Evolutionary conservation across 306 rosid genomes (phyloP), one percentile per base, ranked within the genome.

Genomic region (Arachis hypogaea): DNA sequence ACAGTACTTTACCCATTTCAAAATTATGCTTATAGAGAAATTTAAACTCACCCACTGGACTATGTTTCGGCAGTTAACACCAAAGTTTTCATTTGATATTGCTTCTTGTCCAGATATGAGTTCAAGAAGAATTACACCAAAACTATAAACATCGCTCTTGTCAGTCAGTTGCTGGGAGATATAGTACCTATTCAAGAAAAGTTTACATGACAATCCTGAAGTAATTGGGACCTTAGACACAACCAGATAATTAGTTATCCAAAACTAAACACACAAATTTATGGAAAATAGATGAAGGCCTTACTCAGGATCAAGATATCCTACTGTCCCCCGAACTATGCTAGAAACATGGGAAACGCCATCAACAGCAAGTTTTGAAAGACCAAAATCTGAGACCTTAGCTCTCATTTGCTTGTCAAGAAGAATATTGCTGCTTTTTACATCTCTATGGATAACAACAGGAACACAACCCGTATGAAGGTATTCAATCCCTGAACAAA

Each of bases 91-190:
- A 68, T 89, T 94, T 0, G 99, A 94, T 83, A 94, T 94, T 38
- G 99, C 99, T 86, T 94, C 99, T 80, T 92, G 96, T 80, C 99
- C 99, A 1, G 99, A 94, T 78, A 94, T 89, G 74, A 94, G 85
- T 89, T 94, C 99, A 40, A 94, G 99, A 83, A 94, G 99, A 85
- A 94, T 92, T 74, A 94, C 99, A 0, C 99, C 99, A 43, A 92
- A 94, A 77, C 99, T 89, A 82, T 92, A 94, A 50, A 92, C 93
- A 55, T 94, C 99, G 66, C 99, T 94, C 82, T 94, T 94, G 81
- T 94, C 99, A 0, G 99, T 94, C 81, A 92, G 82, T 86, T 94
- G 97, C 82, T 94, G 99, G 55, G 99, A 94, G 82, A 92, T 92
- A 18, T 92, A 92, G 69, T 89, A 94, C 95, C 99, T 94, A 91